Base-by-base conservation (phyloP, 176 grass and related monocot genomes). In the Aegilops bicornis region DNA sequence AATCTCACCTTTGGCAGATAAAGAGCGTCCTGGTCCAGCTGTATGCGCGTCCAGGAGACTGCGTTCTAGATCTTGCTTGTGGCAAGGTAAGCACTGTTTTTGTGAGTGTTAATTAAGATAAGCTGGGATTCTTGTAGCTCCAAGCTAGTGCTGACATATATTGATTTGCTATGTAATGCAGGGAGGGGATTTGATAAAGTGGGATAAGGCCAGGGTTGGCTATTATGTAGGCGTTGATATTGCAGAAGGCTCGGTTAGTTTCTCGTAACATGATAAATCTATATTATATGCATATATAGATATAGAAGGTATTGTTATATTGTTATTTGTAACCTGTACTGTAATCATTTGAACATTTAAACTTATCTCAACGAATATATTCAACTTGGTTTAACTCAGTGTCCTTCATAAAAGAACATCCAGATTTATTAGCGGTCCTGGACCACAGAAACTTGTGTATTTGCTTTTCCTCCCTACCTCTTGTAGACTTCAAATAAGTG, bases 181-280 rank as follows among this genome's bases (percentile, higher is more conserved):
- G 96, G 96, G 93, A 81, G 96, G 96, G 27, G 96, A 98, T 76
- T 86, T 98, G 35, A 96, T 98, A 83, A 98, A 98, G 88, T 94
- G 93, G 96, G 96, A 98, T 63, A 98, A 98, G 58, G 93, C 96
- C 17, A 98, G 40, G 83, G 91, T 96, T 72, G 91, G 88, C 23
- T 98, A 98, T 81, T 98, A 95, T 25, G 88, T 96, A 30, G 96
- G 96, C 6, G 90, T 98, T 61, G 96, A 96, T 86, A 98, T 98
- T 27, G 93, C 90, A 2, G 77, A 92, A 86, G 93, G 90, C 90
- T 95, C 93, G 64, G 93, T 95, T 78, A 92, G 86, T 89, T 64
- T 65, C 76, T 6, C 71, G 36, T 22, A 54, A 25, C 69, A 79
- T 2, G 7, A 63, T 12, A 72, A 73, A 59, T 50, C 35, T 72